Base-by-base conservation (phyloP, 345 rosid species). In the Trapa incisa region DNA sequence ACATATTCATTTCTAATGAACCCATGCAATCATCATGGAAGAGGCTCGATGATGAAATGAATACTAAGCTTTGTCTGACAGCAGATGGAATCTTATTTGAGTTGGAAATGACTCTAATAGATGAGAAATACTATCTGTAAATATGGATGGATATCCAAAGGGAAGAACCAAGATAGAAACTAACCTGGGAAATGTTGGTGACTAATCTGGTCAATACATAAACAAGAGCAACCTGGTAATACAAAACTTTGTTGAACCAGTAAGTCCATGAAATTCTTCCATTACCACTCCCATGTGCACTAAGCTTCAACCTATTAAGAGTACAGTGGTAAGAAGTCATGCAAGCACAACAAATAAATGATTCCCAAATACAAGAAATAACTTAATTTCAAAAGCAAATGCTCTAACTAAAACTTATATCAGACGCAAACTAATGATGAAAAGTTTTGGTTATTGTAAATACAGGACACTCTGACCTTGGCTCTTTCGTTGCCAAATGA, bases 201-300 rank as follows among this genome's bases (percentile, higher is more conserved):
- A 87, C 86, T 61, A 93, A 75, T 79, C 98, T 82, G 63, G 97
- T 93, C 66, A 93, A 86, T 76, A 88, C 70, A 73, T 93, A 90
- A 42, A 88, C 95, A 58, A 86, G 42, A 67, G 92, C 98, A 74
- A 93, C 97, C 84, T 93, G 98, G 75, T 93, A 86, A 77, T 93
- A 90, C 14, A 93, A 73, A 61, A 80, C 68, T 77, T 88, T 93
- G 74, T 77, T 78, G 82, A 93, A 93, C 97, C 98, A 93, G 80
- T 90, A 85, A 65, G 74, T 67, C 98, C 98, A 93, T 6, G 95
- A 77, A 79, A 87, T 87, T 80, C 97, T 88, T 65, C 79, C 58
- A 73, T 70, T 75, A 57, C 66, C 62, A 73, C 64, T 76, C 75
- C 80, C 90, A 64, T 63, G 79, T 15, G 73, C 61, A 69, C 58